Evolutionary conservation across 2,329 filamentous ascomycete species (phyloP), one percentile per base, ranked within the genome.

Genomic region (Verticillium tricorpus): DNA sequence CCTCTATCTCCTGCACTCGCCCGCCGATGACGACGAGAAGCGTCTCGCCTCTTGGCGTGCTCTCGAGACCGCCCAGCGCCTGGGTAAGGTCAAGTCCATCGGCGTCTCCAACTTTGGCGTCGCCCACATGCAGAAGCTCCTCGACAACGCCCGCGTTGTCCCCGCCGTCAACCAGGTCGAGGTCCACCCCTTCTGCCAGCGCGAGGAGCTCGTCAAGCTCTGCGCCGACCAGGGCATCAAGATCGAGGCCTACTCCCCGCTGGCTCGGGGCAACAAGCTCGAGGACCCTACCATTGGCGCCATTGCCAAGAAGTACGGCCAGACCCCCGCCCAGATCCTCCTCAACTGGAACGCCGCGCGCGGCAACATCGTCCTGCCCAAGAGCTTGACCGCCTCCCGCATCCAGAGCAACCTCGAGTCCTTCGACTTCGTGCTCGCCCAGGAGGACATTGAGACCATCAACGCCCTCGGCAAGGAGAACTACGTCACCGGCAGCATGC

Each of bases 181-280:
- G 72, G 77, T 84, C 59, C 84, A 88, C 70, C 85, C 85, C 1
- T 82, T 85, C 85, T 82, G 79, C 68, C 87, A 89, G 70, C 71
- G 70, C 52, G 64, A 66, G 61, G 65, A 70, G 52, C 68, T 70
- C 57, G 67, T 69, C 11, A 65, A 66, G 45, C 70, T 68, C 67
- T 92, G 90, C 86, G 91, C 92, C 84, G 89, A 91, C 79, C 80
- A 92, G 74, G 89, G 89, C 73, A 92, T 92, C 79, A 56, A 64
- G 58, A 61, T 70, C 34, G 62, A 70, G 65, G 68, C 68, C 12
- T 70, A 69, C 62, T 68, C 64, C 22, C 68, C 68, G 28, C 69
- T 77, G 57, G 72, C 71, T 55, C 69, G 72, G 14, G 74, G 74
- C 59, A 73, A 75, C 67, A 76, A 76, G 69, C 72, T 76, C 55